Conservation (phyloP, 73 alveolate species). For the Diophrys appendiculata region DNA sequence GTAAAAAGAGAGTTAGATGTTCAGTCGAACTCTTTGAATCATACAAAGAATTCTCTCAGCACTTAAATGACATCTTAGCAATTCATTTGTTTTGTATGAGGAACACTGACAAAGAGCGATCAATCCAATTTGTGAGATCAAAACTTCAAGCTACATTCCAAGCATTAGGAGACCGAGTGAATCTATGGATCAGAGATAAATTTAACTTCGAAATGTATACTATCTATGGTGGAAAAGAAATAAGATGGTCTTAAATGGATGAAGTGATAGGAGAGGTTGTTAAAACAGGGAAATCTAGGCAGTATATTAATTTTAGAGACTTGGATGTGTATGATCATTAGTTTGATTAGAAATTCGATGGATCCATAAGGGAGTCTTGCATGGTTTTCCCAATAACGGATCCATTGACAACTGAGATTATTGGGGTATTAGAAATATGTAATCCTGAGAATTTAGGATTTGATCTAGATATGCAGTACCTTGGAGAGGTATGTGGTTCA, state of each 20-base stretch:
- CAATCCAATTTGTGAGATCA: background rate
- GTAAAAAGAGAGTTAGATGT: background rate
- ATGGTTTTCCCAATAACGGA: background rate
- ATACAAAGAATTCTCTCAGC: too few species aligned
- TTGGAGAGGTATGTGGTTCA: conserved; percentile 1
- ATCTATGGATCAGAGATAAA: conserved; percentile 33
- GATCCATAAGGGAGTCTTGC: background rate
- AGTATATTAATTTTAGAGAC: background rate
- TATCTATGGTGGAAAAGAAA: conserved; percentile 19
- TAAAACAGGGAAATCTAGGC: background rate
- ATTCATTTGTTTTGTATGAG: background rate
- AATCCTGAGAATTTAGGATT: background rate
- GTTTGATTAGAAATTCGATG: background rate
- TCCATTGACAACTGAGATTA: background rate
- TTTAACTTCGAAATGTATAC: conserved; percentile 36
- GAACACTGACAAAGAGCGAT: background rate
- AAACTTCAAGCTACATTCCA: background rate
- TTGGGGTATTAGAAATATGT: conserved; percentile 15
- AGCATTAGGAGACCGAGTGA: conserved; percentile 16
- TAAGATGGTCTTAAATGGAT: conserved; percentile 2
- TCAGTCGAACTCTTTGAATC: background rate
- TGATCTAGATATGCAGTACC: background rate
- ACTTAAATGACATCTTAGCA: background rate
- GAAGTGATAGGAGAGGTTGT: background rate
- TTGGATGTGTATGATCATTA: background rate